Base-by-base conservation (phyloP, 768 basidiomycete genomes). In the Gyrodon lividus region DNA sequence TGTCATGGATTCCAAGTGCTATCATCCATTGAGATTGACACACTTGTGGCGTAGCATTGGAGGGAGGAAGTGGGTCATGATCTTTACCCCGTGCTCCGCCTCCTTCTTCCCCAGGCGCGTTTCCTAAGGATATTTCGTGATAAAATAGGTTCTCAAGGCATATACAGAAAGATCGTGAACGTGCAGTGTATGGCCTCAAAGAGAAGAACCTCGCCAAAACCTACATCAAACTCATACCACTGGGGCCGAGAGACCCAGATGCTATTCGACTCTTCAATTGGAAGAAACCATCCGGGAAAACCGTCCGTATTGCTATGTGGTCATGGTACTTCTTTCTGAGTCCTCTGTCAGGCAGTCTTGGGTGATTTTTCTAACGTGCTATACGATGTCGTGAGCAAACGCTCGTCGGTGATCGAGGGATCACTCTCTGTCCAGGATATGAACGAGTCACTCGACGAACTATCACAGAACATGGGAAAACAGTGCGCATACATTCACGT, bases 141-240 rank as follows among this genome's bases (percentile, higher is more conserved):
- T 9, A 34, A 14, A 30, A 20, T 3, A 1, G 13, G 13, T 30
- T 33, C 48, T 55, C 46, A 63, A 45, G 30, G 2, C 26, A 43
- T 44, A 13, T 51, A 19, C 67, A 98, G 93, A 91, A 97, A 81
- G 97, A 98, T 66, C 80, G 87, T 30, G 92, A 98, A 55, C 84
- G 97, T 47, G 81, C 91, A 0, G 86, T 94, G 0, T 99, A 98
- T 68, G 91, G 93, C 13, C 70, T 97, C 58, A 99, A 99, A 67
- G 97, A 99, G 74, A 89, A 89, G 72, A 90, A 89, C 64, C 73
- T 99, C 3, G 95, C 94, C 5, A 98, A 94, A 69, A 84, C 83
- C 9, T 97, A 95, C 65, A 92, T 96, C 72, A 86, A 88, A 55
- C 78, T 95, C 2, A 88, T 98, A 31, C 91, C 90, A 1, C 75